These are phyloP conservation scores for Cytospora piceae DNA, from an alignment of 2,329 filamentous ascomycete species.

Conservation along the genomic window DNA sequence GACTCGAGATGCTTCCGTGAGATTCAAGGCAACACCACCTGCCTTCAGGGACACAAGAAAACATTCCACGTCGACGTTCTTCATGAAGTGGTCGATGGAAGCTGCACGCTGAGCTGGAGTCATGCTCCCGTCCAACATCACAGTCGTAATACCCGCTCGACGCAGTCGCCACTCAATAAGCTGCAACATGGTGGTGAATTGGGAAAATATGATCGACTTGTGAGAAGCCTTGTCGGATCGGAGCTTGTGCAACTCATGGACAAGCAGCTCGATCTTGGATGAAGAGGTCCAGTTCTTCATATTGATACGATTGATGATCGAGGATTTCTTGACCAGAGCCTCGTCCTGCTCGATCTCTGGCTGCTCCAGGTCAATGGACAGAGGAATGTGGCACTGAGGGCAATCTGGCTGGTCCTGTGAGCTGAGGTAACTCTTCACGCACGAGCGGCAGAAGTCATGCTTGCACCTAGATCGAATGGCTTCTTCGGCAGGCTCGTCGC, in stretches of 20 bases:
- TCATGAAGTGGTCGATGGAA: conserved; percentile 97
- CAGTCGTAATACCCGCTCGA: conserved; percentile 95
- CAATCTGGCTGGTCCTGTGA: conserved; percentile 81
- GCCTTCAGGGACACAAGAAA: conserved; percentile 97
- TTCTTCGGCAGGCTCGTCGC: conserved; percentile 94
- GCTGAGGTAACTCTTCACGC: conserved; percentile 77
- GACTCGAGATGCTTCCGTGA: conserved; percentile 92
- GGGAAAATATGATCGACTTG: conserved; percentile 97
- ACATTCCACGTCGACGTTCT: conserved; percentile 88
- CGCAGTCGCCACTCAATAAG: conserved; percentile 96
- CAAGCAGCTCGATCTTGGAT: conserved; percentile 95
- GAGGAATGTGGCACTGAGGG: conserved; percentile 85
- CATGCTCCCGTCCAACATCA: conserved; percentile 98
- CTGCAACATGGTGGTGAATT: conserved; percentile 97
- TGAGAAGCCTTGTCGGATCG: conserved; percentile 90
- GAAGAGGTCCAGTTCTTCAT: conserved; percentile 99
- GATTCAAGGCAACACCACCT: conserved; percentile 90
- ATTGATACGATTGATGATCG: conserved; percentile 97
- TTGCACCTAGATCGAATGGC: conserved; percentile 89
- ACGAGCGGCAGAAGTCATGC: conserved; percentile 88
- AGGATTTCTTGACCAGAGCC: conserved; percentile 84
- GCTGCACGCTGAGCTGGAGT: conserved; percentile 90
- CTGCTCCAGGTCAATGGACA: conserved; percentile 92
- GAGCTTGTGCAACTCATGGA: conserved; percentile 91
- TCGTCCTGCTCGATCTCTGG: conserved; percentile 94